Conservation (phyloP, 805 yeast genomes). For the Dipodascus geniculatus region DNA sequence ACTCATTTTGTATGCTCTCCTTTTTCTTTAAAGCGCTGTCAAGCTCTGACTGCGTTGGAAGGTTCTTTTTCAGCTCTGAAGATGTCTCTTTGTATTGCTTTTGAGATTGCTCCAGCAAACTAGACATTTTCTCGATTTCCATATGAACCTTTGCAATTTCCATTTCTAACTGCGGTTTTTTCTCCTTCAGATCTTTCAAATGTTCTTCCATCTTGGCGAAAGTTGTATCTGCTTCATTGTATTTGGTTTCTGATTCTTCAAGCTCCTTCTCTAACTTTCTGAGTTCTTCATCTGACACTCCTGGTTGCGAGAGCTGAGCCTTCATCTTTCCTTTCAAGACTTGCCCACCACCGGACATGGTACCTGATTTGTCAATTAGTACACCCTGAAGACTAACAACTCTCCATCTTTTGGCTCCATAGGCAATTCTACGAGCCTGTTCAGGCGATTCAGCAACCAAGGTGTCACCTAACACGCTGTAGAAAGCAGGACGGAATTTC, state of each 20-base stretch:
- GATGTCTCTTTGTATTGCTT: conserved; percentile 28
- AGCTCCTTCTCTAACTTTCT: conserved; percentile 41
- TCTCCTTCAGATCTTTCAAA: conserved; percentile 45
- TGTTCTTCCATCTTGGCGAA: conserved; percentile 48
- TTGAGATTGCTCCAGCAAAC: conserved; percentile 40
- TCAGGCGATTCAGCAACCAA: conserved; percentile 68
- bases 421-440: conserved; percentile 83
- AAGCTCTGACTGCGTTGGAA: conserved; percentile 20
- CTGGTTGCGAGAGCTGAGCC: conserved; percentile 26
- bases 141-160: conserved; percentile 45
- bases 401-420: conserved; percentile 65
- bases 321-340: conserved; percentile 64
- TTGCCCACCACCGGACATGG: conserved; percentile 93
- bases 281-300: conserved; percentile 47
- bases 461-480: conserved; percentile 76
- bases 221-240: conserved; percentile 32
- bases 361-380: conserved; percentile 84
- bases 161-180: conserved; percentile 58
- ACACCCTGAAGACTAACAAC: conserved; percentile 92
- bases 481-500: conserved; percentile 76
- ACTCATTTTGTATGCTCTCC: conserved; percentile 29
- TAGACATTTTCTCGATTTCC: conserved; percentile 50
- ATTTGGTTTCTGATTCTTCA: conserved; percentile 40
- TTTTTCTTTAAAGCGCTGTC: conserved; percentile 27
- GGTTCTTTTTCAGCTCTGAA: conserved; percentile 13